Percentiles rank a stretch among this genome's conserved stretches.
Conservation (phyloP, 2,329 filamentous ascomycete species). For the Mollisia scopiformis region DNA sequence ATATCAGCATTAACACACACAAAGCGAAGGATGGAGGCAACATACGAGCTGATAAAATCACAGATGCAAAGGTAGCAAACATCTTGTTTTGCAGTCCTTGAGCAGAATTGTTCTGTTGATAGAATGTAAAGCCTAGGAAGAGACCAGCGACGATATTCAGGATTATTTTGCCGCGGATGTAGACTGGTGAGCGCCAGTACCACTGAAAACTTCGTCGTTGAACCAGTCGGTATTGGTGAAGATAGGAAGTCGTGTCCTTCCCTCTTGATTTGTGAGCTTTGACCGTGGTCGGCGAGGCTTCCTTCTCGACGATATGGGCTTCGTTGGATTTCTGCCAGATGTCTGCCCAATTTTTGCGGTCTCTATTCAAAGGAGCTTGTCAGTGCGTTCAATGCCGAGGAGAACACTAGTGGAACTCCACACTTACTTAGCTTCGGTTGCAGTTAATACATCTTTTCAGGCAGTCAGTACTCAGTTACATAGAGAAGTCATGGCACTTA, state of each 20-base stretch:
- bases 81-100: conserved; percentile 60
- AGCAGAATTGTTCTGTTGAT: conserved; percentile 57
- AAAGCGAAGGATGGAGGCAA: conserved; percentile 46
- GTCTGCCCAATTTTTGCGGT: conserved; percentile 51
- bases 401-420: not conserved
- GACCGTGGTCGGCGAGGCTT: not conserved
- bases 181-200: conserved; percentile 74
- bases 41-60: conserved; percentile 37
- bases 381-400: not conserved
- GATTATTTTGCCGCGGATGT: conserved; percentile 70
- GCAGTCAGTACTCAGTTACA: conserved; percentile 36
- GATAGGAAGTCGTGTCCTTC: conserved; percentile 1
- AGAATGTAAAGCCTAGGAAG: conserved; percentile 69
- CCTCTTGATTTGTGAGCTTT: not conserved
- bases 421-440: not conserved
- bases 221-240: not conserved
- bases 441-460: conserved; percentile 1
- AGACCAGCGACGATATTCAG: conserved; percentile 55
- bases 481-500: conserved; percentile 64
- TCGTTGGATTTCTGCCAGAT: conserved; percentile 55
- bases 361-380: not conserved
- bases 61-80: conserved; percentile 12
- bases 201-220: conserved; percentile 64
- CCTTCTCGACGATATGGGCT: not conserved
- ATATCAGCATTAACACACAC: not conserved